phyloP scores from a whole-genome alignment of 768 basidiomycete species.

The Rhodosporidiobolus sp. region DNA sequence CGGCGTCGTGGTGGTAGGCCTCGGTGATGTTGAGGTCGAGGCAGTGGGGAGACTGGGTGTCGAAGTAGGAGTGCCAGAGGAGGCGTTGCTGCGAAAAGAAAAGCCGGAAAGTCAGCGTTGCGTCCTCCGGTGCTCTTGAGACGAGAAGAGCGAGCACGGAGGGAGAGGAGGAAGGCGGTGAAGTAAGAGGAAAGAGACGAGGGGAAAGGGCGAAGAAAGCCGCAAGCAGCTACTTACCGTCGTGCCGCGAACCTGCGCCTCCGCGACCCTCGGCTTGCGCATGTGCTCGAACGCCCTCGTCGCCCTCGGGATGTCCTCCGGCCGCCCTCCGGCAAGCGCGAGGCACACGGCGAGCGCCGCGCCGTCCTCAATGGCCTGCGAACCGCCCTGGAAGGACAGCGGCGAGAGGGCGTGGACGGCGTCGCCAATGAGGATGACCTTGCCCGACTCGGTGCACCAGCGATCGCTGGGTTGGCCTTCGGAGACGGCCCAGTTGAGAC shows the following conservation, averaged over 20 bases:
- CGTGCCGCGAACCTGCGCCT: neutral
- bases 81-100: conserved; percentile 5
- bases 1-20: conserved; percentile 8
- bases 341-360: conserved; percentile 7
- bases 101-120: neutral
- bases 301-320: conserved; percentile 2
- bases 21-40: neutral
- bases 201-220: no score
- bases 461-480: neutral
- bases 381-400: neutral
- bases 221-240: neutral
- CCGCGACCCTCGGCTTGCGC: neutral
- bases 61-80: conserved; percentile 5
- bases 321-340: neutral
- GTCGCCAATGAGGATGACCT: conserved; percentile 16
- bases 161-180: no score
- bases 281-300: neutral
- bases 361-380: conserved; percentile 12
- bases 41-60: neutral
- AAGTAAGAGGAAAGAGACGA: neutral
- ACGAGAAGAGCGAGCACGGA: no score
- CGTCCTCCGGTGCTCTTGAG: no score
- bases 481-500: conserved; percentile 3
- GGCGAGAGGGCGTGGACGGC: conserved; percentile 15
- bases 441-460: neutral